Base-by-base conservation (phyloP, 352 stramenopile genomes). In the Pseudoperonospora humuli region DNA sequence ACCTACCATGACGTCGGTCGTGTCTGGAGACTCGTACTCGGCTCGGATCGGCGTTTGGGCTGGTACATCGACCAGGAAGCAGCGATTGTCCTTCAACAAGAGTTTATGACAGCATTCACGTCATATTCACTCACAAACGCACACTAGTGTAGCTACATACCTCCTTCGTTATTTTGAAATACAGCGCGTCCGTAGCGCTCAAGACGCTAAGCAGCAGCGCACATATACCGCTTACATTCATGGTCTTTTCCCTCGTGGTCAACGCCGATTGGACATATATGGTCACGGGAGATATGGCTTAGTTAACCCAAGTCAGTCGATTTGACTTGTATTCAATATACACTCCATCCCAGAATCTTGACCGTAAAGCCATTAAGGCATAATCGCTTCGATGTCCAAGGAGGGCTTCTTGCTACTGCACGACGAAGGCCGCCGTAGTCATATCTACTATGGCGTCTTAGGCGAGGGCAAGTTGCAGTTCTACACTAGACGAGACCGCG, bases 21-120 rank as follows among this genome's bases (percentile, higher is more conserved):
- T 86, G 54, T 94, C 82, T n/a, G 80, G 82, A 20, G 82, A 92
- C 45, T 92, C 70, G 34, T 90, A 94, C 51, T 88, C 74, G 18
- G 69, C 77, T 37, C 77, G 75, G 54, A 94, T 75, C 26, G 74
- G 61, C 19, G 82, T 94, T n/a, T 66, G 51, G 8, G 64, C 64
- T 1, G 82, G 80, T n/a, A 93, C 61, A 53, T 92, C 78, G 21
- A 79, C 60, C 19, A 91, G 56, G 25, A 90, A 94, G 57, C 82
- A 94, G 25, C 77, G 74, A 48, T 86, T 66, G 20, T 64, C 60
- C 73, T 90, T 20, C 31, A 20, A 11, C n/a, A 35, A 17, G 8
- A 38, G 3, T 25, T 5, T 15, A 32, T 27, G 36, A 25, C 7
- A 15, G 11, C 1, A 40, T 11, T 6, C 18, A 24, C 31, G 39